phyloP scores from a whole-genome alignment of 495 filamentous ascomycete species.

The Elasticomyces elasticus region DNA sequence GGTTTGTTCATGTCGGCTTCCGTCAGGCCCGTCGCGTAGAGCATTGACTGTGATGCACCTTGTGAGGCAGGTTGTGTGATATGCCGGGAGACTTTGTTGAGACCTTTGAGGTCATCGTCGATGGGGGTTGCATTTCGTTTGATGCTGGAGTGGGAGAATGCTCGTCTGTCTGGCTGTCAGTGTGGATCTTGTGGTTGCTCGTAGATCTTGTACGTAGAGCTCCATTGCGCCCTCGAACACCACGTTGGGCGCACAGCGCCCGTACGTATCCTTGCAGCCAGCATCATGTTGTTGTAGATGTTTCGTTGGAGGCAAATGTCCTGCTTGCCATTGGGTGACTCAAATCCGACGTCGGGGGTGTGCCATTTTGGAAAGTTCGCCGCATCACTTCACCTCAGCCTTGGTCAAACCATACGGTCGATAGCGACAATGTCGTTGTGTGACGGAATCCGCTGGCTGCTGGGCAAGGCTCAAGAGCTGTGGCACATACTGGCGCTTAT shows the following conservation, averaged over 20 bases:
- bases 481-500: too few species aligned
- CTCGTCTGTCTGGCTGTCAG: conserved; percentile 9
- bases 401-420: too few species aligned
- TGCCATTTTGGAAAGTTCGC: too few species aligned
- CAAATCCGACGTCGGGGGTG: background rate
- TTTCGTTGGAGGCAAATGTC: background rate
- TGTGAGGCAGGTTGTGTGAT: conserved; percentile 96
- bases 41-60: conserved; percentile 96
- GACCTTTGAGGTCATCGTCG: conserved; percentile 21
- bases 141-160: conserved; percentile 10
- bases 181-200: background rate
- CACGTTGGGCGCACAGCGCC: conserved; percentile 12
- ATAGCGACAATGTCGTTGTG: too few species aligned
- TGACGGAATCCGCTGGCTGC: too few species aligned
- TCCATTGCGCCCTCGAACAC: conserved; percentile 18
- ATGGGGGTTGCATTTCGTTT: conserved; percentile 10
- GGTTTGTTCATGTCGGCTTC: conserved; percentile 84
- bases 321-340: background rate
- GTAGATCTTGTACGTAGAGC: background rate
- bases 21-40: conserved; percentile 83
- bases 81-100: conserved; percentile 72
- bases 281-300: background rate
- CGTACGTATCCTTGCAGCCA: background rate
- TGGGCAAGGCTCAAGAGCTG: too few species aligned
- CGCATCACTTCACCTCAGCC: too few species aligned